Conservation (phyloP, 345 rosid species). For the Dovyalis caffra region DNA sequence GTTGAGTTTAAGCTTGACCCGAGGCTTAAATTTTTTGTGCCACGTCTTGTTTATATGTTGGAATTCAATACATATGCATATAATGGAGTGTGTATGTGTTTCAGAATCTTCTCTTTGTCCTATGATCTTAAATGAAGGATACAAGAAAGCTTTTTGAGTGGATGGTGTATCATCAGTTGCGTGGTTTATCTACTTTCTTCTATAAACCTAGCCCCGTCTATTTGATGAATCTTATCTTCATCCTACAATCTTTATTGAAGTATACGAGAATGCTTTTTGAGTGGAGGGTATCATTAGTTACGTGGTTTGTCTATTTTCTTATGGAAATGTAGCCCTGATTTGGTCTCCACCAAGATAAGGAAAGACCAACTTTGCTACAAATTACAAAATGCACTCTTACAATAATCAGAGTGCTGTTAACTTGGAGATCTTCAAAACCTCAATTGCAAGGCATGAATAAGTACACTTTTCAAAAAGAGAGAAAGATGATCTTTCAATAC, state of each 20-base stretch:
- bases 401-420: background rate
- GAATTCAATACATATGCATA: too few relatives aligned
- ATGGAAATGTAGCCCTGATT: background rate
- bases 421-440: background rate
- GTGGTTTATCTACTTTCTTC: background rate
- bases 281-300: background rate
- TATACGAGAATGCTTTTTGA: background rate
- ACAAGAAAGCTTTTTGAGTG: background rate
- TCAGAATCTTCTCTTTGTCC: background rate
- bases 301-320: background rate
- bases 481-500: background rate
- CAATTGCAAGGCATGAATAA: conserved; percentile 2
- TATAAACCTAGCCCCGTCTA: background rate
- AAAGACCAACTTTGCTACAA: background rate
- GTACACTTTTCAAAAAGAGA: background rate
- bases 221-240: background rate
- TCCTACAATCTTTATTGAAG: background rate
- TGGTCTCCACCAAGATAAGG: background rate
- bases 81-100: background rate
- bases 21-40: background rate
- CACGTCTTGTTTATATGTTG: background rate
- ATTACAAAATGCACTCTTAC: background rate
- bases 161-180: background rate
- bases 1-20: background rate
- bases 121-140: background rate